Conservation (phyloP, 805 yeast genomes). For the Candida railenensis region DNA sequence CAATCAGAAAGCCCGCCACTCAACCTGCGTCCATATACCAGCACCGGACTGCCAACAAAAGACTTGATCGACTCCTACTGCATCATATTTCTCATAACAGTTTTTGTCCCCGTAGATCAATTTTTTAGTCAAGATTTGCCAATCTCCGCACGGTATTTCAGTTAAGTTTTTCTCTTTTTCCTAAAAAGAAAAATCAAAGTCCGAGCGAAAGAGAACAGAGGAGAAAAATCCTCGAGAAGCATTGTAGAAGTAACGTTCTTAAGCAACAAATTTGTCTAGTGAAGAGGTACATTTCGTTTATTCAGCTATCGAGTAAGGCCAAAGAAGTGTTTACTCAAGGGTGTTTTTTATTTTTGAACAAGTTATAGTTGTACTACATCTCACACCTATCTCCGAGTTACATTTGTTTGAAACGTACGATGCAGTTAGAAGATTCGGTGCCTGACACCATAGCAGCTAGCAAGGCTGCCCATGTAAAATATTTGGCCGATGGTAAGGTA, state of each 20-base stretch:
- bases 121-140: background rate
- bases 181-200: background rate
- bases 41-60: too few species aligned
- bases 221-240: background rate
- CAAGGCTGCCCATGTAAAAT: slow-evolving; percentile 12
- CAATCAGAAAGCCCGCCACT: too few species aligned
- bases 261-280: too few species aligned
- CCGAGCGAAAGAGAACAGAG: too few species aligned
- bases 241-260: background rate
- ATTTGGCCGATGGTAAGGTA: slow-evolving; percentile 50
- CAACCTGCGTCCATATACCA: too few species aligned
- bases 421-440: background rate
- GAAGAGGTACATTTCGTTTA: too few species aligned
- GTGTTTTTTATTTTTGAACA: too few species aligned
- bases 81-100: background rate
- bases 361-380: too few species aligned
- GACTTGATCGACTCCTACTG: background rate
- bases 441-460: background rate
- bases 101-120: background rate
- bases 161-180: background rate
- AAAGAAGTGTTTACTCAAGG: too few species aligned
- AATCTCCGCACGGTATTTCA: background rate
- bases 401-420: background rate
- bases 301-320: too few species aligned
- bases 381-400: background rate